Conservation (phyloP, 352 stramenopile species). For the Globisporangium splendens region DNA sequence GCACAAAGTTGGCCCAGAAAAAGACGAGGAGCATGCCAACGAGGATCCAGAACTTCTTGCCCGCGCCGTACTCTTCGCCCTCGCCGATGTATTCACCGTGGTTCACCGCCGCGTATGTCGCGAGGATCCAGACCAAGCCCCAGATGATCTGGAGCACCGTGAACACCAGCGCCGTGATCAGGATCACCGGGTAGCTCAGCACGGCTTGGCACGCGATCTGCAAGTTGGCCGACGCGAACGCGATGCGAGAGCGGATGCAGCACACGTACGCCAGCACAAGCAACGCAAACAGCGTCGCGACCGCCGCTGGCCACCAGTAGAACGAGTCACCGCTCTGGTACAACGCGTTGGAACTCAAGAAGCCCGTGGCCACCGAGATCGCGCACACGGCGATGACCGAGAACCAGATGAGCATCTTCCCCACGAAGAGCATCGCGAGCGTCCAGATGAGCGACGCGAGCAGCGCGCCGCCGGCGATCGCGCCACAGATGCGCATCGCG, state of each 20-base stretch:
- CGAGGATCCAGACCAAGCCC: constrained; percentile 70
- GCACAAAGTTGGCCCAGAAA: constrained; percentile 75
- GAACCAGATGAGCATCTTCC: constrained; percentile 68
- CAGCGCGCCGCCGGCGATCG: constrained; percentile 35
- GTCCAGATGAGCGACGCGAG: constrained; percentile 43
- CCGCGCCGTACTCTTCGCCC: constrained; percentile 22
- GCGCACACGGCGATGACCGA: constrained; percentile 36
- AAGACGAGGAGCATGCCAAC: constrained; percentile 72
- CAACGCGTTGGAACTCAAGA: constrained; percentile 33
- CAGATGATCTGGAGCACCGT: constrained; percentile 69
- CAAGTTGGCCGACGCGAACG: constrained; percentile 84
- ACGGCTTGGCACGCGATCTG: constrained; percentile 72
- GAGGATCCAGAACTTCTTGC: constrained; percentile 35
- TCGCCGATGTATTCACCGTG: constrained; percentile 47
- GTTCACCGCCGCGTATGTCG: constrained; percentile 57
- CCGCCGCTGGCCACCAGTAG: constrained; percentile 51
- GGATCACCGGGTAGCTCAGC: constrained; percentile 73
- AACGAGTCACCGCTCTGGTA: constrained; percentile 31
- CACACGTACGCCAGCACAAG: constrained; percentile 54
- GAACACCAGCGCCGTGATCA: constrained; percentile 65
- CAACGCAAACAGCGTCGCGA: constrained; percentile 32
- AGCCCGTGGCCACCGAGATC: constrained; percentile 34
- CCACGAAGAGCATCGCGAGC: constrained; percentile 45
- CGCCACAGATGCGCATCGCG: constrained; percentile 39
- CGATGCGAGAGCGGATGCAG: constrained; percentile 46